These are phyloP conservation scores for Epithemia pelagica DNA, from an alignment of 108 stramenopile genomes.

Conservation along the genomic window DNA sequence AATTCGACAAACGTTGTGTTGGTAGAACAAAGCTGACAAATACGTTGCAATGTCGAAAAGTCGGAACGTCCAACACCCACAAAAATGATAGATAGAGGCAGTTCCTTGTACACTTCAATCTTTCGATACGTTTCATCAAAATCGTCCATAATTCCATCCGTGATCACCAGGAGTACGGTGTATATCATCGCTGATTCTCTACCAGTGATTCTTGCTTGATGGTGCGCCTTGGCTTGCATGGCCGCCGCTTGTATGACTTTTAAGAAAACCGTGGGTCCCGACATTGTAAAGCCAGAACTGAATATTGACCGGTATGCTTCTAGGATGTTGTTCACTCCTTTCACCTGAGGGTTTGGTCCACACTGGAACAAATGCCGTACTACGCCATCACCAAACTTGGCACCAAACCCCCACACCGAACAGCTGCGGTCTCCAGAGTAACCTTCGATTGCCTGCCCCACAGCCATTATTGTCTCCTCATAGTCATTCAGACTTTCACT, in stretches of 20 bases:
- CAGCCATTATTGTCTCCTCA: slow-evolving; percentile 59
- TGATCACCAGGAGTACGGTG: slow-evolving; percentile 80
- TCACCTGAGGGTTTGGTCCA: slow-evolving; percentile 38
- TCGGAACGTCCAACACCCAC: slow-evolving; percentile 80
- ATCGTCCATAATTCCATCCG: slow-evolving; percentile 84
- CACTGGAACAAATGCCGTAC: slow-evolving; percentile 74
- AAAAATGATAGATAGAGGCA: slow-evolving; percentile 76
- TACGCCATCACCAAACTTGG: slow-evolving; percentile 63
- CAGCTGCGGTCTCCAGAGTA: slow-evolving; percentile 80
- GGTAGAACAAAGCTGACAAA: slow-evolving; percentile 42
- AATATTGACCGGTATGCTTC: slow-evolving; percentile 62
- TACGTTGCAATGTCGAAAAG: slow-evolving; percentile 66
- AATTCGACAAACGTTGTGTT: slow-evolving; percentile 70
- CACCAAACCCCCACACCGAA: slow-evolving; percentile 86
- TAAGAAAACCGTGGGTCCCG: slow-evolving; percentile 84
- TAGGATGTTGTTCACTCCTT: slow-evolving; percentile 66
- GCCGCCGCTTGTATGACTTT: slow-evolving; percentile 69
- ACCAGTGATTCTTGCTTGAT: slow-evolving; percentile 32
- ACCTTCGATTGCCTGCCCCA: slow-evolving; percentile 54
- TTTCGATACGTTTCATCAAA: slow-evolving; percentile 54
- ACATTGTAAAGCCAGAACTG: slow-evolving; percentile 56
- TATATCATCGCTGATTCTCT: slow-evolving; percentile 35
- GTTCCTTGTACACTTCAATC: slow-evolving; percentile 40
- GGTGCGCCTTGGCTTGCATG: slow-evolving; percentile 33
- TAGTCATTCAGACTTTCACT: slow-evolving; percentile 63